phyloP scores from a whole-genome alignment of 2,329 filamentous ascomycete genomes.

The Amesomyces nigricolor region DNA sequence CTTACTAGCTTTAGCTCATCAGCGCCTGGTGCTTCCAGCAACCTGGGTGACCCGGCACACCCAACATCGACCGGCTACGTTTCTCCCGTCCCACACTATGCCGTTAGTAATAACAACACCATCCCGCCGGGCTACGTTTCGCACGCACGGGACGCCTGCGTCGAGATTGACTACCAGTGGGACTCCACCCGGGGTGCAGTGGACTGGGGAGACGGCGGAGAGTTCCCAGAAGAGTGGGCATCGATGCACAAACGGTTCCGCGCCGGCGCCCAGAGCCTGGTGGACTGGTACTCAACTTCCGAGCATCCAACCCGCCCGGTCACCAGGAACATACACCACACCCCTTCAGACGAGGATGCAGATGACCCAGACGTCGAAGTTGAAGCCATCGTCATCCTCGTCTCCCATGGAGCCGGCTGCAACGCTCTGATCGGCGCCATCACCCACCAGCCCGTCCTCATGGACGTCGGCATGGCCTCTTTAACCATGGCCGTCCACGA shows the following conservation, averaged over 20 bases:
- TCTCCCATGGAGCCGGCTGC: conserved; percentile 92
- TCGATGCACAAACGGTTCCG: conserved; percentile 90
- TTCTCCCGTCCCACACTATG: conserved; percentile 74
- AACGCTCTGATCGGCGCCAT: conserved; percentile 92
- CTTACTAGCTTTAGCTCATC: conserved; percentile 33
- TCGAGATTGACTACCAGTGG: conserved; percentile 90
- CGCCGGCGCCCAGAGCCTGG: conserved; percentile 67
- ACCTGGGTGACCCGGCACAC: conserved; percentile 20
- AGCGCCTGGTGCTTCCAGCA: conserved; percentile 30
- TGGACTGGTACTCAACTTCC: conserved; percentile 71
- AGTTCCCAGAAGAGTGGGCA: conserved; percentile 91
- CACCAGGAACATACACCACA: conserved; percentile 43
- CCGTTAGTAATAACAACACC: conserved; percentile 69
- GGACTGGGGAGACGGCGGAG: conserved; percentile 81
- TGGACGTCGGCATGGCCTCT: conserved; percentile 85
- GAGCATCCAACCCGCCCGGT: conserved; percentile 48
- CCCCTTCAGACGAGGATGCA: conserved; percentile 29
- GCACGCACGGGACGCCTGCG: conserved; percentile 82
- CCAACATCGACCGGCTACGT: conserved; percentile 47
- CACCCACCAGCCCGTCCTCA: conserved; percentile 82
- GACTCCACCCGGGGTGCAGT: conserved; percentile 77
- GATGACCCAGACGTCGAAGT: conserved; percentile 48
- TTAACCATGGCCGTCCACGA: conserved; percentile 79
- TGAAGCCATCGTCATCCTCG: conserved; percentile 76
- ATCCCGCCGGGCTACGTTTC: conserved; percentile 86